These are phyloP conservation scores for Volvox africanus DNA, from an alignment of 139 green algal species.

Conservation along the genomic window DNA sequence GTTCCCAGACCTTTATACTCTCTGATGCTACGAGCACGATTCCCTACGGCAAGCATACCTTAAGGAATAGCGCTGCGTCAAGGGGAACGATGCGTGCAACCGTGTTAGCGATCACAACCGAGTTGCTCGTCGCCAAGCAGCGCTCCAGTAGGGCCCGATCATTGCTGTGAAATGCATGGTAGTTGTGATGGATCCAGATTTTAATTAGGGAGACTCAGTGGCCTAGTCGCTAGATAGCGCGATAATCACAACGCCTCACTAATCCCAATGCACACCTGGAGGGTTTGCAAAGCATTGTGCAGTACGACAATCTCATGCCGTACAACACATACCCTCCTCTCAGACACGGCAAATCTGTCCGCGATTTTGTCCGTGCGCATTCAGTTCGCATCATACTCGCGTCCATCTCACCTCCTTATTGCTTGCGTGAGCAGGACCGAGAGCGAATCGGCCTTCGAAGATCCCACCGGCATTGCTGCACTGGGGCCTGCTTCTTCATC, in stretches of 20 bases:
- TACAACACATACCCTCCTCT: too few relatives aligned
- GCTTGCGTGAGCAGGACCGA: conserved; percentile 81
- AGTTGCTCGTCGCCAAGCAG: conserved; percentile 62
- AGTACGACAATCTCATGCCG: too few relatives aligned
- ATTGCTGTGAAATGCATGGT: conserved; percentile 46
- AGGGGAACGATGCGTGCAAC: conserved; percentile 69
- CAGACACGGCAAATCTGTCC: too few relatives aligned
- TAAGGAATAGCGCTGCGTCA: conserved; percentile 71
- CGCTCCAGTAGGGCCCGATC: conserved; percentile 76
- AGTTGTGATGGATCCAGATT: background rate
- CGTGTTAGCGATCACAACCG: conserved; percentile 72
- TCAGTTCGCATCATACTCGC: too few relatives aligned
- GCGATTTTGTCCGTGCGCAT: too few relatives aligned
- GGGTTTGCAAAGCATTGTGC: too few relatives aligned
- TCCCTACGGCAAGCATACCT: background rate
- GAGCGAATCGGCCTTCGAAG: conserved; percentile 74
- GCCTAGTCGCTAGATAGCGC: too few relatives aligned
- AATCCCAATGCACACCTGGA: too few relatives aligned
- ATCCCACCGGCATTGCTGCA: conserved; percentile 35
- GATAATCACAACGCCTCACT: too few relatives aligned
- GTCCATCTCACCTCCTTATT: conserved; percentile 41
- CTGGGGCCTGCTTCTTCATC: conserved; percentile 45
- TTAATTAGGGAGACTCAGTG: too few relatives aligned
- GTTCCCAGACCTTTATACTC: too few relatives aligned
- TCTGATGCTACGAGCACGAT: too few relatives aligned